Evolutionary conservation across 441 rosid species (phyloP), one percentile per base, ranked within the genome.

Genomic region (Erodium texanum): DNA sequence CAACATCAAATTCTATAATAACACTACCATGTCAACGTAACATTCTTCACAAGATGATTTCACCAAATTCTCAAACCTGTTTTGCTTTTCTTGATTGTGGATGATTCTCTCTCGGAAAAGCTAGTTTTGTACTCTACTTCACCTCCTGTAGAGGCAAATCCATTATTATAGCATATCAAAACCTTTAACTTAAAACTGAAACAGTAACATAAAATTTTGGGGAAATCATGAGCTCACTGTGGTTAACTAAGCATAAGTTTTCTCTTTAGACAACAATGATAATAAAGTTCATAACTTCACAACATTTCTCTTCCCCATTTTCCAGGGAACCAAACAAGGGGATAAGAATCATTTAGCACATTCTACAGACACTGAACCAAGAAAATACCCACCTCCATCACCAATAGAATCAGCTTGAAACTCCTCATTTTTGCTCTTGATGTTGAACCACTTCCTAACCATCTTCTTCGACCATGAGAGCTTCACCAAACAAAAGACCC

Each of bases 381-480:
- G 59, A 32, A 38, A 8, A 48, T 36, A 24, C 20, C 58, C 63
- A 62, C 77, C 78, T 91, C 97, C 96, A 80, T 83, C 83, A 72
- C 75, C 38, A 77, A 3, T 7, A 22, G 78, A 84, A 82, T 88
- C 96, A 7, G 99, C 90, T 79, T 87, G 94, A 76, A 88, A 91
- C 41, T 93, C 96, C 80, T 89, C 91, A 64, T 75, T 80, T 86
- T 89, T 89, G 82, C 89, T 80, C 85, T 81, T 89, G 81, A 89
- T n/a, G n/a, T n/a, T n/a, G n/a, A n/a, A n/a, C n/a, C n/a, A n/a
- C n/a, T n/a, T n/a, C 78, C 91, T 87, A 66, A 93, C 89, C 89
- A 91, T 82, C 83, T 83, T 88, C 83, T 88, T 89, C 66, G 99
- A 81, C 99, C 99, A 94, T 24, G 96, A 89, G 77, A 94, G 82